phyloP scores from a whole-genome alignment of 768 basidiomycete genomes.

The Boletus sensibilis region DNA sequence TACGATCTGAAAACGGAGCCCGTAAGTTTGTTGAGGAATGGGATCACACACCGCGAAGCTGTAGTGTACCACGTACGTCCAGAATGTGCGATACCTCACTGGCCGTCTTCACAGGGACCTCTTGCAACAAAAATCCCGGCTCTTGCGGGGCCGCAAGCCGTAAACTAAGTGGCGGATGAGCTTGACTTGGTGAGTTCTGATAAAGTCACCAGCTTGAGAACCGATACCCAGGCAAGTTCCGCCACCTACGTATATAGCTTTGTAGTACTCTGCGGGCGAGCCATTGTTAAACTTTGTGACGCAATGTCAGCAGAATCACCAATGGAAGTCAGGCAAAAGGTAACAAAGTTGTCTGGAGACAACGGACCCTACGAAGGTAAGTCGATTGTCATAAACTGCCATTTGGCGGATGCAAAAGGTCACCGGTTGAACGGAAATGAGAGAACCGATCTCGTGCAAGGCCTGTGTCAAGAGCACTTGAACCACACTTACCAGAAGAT shows the following conservation, averaged over 20 bases:
- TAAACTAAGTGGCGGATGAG: slow-evolving; percentile 68
- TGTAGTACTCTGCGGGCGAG: slow-evolving; percentile 61
- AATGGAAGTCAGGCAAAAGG: not conserved
- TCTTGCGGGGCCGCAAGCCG: slow-evolving; percentile 69
- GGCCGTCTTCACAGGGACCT: slow-evolving; percentile 67
- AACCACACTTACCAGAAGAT: slow-evolving; percentile 29
- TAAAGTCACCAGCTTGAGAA: slow-evolving; percentile 2
- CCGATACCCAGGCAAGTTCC: not conserved
- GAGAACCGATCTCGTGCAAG: not conserved
- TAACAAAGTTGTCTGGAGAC: not conserved
- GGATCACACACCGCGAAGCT: not conserved
- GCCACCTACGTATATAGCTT: slow-evolving; percentile 59
- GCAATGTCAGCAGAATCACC: slow-evolving; percentile 11
- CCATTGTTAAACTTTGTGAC: slow-evolving; percentile 52
- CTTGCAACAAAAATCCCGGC: slow-evolving; percentile 71
- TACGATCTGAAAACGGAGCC: slow-evolving; percentile 41
- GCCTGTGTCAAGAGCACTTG: not conserved
- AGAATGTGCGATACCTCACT: slow-evolving; percentile 74
- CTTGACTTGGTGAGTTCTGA: slow-evolving; percentile 62
- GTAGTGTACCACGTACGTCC: slow-evolving; percentile 47
- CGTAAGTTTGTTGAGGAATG: not conserved
- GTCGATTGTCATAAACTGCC: not conserved
- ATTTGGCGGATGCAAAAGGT: not conserved
- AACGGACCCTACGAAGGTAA: not conserved
- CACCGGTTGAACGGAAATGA: not conserved